phyloP scores from a whole-genome alignment of 495 filamentous ascomycete genomes.

The Lindgomyces ingoldianus region DNA sequence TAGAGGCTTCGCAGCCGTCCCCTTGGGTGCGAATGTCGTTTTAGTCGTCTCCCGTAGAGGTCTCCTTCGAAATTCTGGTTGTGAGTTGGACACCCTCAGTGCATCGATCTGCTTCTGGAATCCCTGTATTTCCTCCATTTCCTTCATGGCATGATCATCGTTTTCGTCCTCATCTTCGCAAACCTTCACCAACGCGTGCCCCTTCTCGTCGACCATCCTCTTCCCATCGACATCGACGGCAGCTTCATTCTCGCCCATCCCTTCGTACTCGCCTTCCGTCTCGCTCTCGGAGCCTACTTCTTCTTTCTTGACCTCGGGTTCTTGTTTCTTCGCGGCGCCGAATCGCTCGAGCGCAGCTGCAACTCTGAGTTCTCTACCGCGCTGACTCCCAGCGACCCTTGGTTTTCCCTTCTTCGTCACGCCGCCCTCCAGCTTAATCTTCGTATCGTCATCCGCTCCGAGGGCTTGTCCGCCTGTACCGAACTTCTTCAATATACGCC shows the following conservation, averaged over 20 bases:
- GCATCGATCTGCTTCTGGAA: conserved; percentile 6
- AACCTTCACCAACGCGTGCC: conserved; percentile 64
- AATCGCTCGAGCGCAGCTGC: conserved; percentile 76
- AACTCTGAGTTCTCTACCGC: conserved; percentile 73
- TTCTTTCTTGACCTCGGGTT: conserved; percentile 35
- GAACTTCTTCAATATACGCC: conserved; percentile 72
- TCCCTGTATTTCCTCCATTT: conserved; percentile 60
- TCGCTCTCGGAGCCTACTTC: conserved; percentile 45
- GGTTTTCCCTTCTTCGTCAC: conserved; percentile 62
- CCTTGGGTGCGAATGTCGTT: not conserved
- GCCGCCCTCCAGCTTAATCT: conserved; percentile 66
- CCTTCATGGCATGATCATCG: conserved; percentile 60
- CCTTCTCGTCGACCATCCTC: conserved; percentile 60
- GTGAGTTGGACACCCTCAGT: not conserved
- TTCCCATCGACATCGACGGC: conserved; percentile 61
- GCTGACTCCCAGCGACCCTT: conserved; percentile 65
- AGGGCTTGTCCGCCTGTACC: conserved; percentile 65
- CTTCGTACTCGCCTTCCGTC: conserved; percentile 42
- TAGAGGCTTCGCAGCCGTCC: not conserved
- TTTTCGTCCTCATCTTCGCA: conserved; percentile 69
- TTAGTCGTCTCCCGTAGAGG: no score
- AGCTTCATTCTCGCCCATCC: conserved; percentile 41
- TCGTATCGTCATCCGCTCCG: conserved; percentile 64
- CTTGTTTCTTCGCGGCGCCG: conserved; percentile 55
- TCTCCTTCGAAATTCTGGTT: conserved; percentile 19